phyloP scores from a whole-genome alignment of 2,329 filamentous ascomycete genomes.

The Madurella mycetomatis region DNA sequence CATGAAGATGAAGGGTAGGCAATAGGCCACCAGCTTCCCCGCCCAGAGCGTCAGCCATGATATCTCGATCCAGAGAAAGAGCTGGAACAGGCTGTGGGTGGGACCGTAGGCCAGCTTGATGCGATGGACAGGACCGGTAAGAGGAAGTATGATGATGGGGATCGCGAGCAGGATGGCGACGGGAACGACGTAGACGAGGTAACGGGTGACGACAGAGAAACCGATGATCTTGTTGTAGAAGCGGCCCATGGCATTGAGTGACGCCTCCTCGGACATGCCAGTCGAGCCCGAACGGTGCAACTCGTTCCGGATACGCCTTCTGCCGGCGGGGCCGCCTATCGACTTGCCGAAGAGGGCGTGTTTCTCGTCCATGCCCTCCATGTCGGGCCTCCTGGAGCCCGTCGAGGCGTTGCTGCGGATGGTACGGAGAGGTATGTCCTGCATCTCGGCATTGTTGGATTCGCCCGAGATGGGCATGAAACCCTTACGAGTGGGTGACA shows the following conservation, averaged over 20 bases:
- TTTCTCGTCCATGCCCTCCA: slow-evolving; percentile 46
- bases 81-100: slow-evolving; percentile 45
- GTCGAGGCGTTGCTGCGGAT: slow-evolving; percentile 54
- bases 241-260: slow-evolving; percentile 61
- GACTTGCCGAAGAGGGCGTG: slow-evolving; percentile 35
- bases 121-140: slow-evolving; percentile 35
- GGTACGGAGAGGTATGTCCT: slow-evolving; percentile 52
- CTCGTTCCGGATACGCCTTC: slow-evolving; percentile 44
- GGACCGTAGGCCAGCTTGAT: slow-evolving; percentile 35
- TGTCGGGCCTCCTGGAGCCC: slow-evolving; percentile 40
- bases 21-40: slow-evolving; percentile 60
- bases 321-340: slow-evolving; percentile 38
- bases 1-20: slow-evolving; percentile 60
- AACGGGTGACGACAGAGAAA: slow-evolving; percentile 61
- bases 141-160: slow-evolving; percentile 54
- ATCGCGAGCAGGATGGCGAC: slow-evolving; percentile 57
- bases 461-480: slow-evolving; percentile 41
- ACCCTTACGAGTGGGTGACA: slow-evolving; percentile 39
- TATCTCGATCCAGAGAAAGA: slow-evolving; percentile 67
- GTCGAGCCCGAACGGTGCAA: slow-evolving; percentile 40
- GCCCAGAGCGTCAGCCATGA: slow-evolving; percentile 65
- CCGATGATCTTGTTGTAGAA: slow-evolving; percentile 61
- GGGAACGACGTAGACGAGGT: slow-evolving; percentile 64
- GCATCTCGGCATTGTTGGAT: slow-evolving; percentile 27
- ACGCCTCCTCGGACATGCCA: slow-evolving; percentile 46